Base-by-base conservation (phyloP, 495 filamentous ascomycete species). In the Aspergillus sparsus region DNA sequence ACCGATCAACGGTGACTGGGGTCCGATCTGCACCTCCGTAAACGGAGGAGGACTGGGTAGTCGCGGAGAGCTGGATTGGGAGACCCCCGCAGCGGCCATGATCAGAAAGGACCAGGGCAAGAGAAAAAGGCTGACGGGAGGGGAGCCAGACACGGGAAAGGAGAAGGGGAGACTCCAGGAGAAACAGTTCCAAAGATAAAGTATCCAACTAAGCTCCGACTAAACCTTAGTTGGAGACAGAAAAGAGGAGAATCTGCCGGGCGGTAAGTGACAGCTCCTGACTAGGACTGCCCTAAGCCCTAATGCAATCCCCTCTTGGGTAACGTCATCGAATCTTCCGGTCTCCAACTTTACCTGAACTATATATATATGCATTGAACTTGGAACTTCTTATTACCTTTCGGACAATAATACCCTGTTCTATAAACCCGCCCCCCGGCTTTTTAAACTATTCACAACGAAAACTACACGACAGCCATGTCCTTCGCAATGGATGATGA, bases 41-140 rank as follows among this genome's bases (percentile, higher is more conserved):
- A 93, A 87, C 41, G 92, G 92, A 53, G 92, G 92, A 49, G 92
- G 92, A 74, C 89, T 92, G 37, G 92, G 92, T 11, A 96, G 85
- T 66, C 92, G 88, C 47, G 91, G 92, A 34, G 91, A 95, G 72
- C 85, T 90, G 56, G 89, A 86, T 47, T 90, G 85, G 78, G 80
- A 82, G 80, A 84, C 83, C 80, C 72, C 76, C 62, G 72, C 73
- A 65, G 81, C 69, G 68, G 80, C 73, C 77, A 83, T 83, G 60
- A 61, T 70, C 52, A 63, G 61, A 62, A 33, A 31, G 13, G 49
- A 51, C 55, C 37, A 45, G 50, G 11, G 35, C 34, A 55, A 18
- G 33, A 53, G 31, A 44, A 54, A 47, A 46, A 55, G 16, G 47
- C 56, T 49, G 47, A 61, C 52, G 49, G 62, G 61, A 61, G 56